Base-by-base conservation (phyloP, 208 protist genomes). In the Acanthamoeba culbertsoni region DNA sequence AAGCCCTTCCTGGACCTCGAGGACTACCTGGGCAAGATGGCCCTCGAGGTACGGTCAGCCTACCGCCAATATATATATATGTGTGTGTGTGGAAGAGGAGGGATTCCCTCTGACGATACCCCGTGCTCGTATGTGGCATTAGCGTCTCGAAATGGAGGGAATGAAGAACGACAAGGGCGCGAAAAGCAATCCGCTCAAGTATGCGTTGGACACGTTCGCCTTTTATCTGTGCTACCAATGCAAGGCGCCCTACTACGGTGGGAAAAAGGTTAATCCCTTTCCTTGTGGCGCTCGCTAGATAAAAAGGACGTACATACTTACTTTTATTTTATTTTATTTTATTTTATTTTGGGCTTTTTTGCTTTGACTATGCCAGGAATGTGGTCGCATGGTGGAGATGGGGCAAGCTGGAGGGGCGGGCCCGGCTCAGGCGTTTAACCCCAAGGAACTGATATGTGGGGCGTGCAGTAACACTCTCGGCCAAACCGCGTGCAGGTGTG, bases 201-300 rank as follows among this genome's bases (percentile, higher is more conserved):
- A 62, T 28, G 79, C 79, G 31, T 1, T 88, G 16, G 40, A 62
- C 79, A 88, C 79, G 14, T 62, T 88, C 37, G 79, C 79, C 53
- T 88, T 65, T 37, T 62, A 62, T 14, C 40, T 88, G 6, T 88
- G 79, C 79, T 88, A 62, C 79, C 79, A 45, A 20, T 88, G 79
- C 48, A 35, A 45, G 45, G 8, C 51, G 18, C 79, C 79, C 37
- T 88, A 88, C 79, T 88, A 40, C 35, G 79, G 79, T n/a, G 79
- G 79, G 3, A 88, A 88, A 35, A 88, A 88, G 79, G 79, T 46
- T 1, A 26, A 3, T 55, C 3, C 63, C 31, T 23, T 12, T 20
- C 63, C 8, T 23, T 16, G 14, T 6, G 6, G 23, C 37, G 14
- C 63, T 7, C 63, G 63, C 63, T 26, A 33, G 12, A 28, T 26